These are phyloP conservation scores for Monilinia fructicola DNA, from an alignment of 2,329 filamentous ascomycete genomes.

Conservation along the genomic window DNA sequence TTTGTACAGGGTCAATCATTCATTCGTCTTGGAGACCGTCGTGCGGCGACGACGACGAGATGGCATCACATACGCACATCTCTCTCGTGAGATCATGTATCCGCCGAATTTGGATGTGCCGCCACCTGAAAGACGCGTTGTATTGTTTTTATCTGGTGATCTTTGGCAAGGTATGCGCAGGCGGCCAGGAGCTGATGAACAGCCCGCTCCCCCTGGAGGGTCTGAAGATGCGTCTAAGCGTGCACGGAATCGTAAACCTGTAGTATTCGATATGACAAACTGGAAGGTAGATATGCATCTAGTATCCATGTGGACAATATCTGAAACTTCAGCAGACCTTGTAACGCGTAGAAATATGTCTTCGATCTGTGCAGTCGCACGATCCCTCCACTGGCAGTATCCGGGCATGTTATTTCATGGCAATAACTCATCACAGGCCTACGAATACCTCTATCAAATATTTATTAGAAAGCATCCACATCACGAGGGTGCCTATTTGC, in stretches of 20 bases:
- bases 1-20: constrained; percentile 1
- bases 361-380: not conserved
- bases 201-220: not conserved
- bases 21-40: constrained; percentile 10
- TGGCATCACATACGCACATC: not conserved
- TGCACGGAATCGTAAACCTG: not conserved
- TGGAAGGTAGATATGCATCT: not conserved
- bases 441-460: not conserved
- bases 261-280: not conserved
- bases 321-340: not conserved
- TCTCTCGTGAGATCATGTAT: not conserved
- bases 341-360: not conserved
- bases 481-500: not conserved
- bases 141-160: not conserved
- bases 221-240: not conserved
- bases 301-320: not conserved
- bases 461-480: not conserved
- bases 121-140: not conserved
- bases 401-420: not conserved
- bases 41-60: not conserved
- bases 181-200: not conserved
- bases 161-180: constrained; percentile 1
- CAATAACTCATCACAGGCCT: not conserved
- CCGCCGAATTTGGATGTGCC: not conserved
- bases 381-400: constrained; percentile 9